Percentiles rank a stretch among this genome's conserved stretches.
Conservation (phyloP, 257 asterid species). For the Lycium ferocissimum region DNA sequence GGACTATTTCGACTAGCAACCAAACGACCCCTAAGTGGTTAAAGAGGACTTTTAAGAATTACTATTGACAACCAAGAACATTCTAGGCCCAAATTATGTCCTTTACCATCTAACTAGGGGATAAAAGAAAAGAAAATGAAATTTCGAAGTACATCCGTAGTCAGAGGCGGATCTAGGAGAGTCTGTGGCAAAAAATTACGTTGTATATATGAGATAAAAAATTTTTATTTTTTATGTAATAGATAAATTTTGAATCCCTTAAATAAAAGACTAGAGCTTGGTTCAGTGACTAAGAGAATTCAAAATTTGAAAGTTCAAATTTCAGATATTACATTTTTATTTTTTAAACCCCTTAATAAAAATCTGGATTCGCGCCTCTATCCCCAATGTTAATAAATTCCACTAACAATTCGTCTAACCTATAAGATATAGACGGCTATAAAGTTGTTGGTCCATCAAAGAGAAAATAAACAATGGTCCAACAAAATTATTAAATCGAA, state of each 20-base stretch:
- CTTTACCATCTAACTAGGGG: not conserved
- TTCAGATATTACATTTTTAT: too few relatives aligned
- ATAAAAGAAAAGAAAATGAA: rapidly evolving
- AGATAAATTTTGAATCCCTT: too few relatives aligned
- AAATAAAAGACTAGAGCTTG: too few relatives aligned
- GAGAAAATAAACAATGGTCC: slow-evolving; percentile 24
- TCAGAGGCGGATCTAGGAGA: too few relatives aligned
- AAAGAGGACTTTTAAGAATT: not conserved
- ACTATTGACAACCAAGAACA: not conserved
- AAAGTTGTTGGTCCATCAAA: slow-evolving; percentile 18
- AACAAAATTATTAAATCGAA: slow-evolving; percentile 18
- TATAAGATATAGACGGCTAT: slow-evolving; percentile 7
- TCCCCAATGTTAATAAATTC: not conserved
- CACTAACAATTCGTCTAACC: not conserved
- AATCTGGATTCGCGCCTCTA: too few relatives aligned
- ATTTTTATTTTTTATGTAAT: too few relatives aligned
- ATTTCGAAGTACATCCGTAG: not conserved
- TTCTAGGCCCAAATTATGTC: not conserved
- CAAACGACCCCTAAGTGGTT: not conserved
- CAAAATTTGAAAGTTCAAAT: too few relatives aligned
- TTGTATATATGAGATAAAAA: too few relatives aligned
- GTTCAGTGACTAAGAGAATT: too few relatives aligned
- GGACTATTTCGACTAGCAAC: too few relatives aligned
- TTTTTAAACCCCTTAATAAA: too few relatives aligned
- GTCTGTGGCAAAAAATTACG: too few relatives aligned